phyloP scores from a whole-genome alignment of 352 stramenopile genomes.

The Saprolegnia diclina region DNA sequence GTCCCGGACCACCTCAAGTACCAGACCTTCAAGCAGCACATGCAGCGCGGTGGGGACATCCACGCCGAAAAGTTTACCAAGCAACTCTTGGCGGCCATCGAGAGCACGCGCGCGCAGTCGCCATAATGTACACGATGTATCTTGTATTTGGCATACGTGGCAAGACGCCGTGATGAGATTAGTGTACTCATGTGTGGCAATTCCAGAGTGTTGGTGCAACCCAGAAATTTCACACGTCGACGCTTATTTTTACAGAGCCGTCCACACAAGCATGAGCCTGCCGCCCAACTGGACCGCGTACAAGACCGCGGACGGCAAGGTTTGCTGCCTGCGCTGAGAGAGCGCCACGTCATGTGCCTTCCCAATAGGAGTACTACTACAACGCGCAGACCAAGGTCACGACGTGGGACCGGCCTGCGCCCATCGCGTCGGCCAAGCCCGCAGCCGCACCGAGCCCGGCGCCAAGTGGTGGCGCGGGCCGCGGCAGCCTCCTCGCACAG shows the following conservation, averaged over 20 bases:
- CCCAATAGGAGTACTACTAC: slow-evolving; percentile 83
- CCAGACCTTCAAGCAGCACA: background rate
- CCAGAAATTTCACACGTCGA: too few relatives aligned
- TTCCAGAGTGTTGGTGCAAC: background rate
- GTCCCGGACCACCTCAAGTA: slow-evolving; percentile 2
- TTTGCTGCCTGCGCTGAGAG: slow-evolving; percentile 24
- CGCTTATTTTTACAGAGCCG: background rate
- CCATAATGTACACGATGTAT: too few relatives aligned
- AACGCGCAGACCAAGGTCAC: slow-evolving; percentile 85
- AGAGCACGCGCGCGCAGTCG: background rate
- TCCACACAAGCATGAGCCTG: slow-evolving; percentile 55
- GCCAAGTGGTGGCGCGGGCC: slow-evolving; percentile 35
- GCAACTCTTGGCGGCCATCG: background rate
- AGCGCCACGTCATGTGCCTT: background rate
- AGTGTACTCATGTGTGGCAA: background rate
- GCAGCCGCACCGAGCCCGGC: slow-evolving; percentile 35
- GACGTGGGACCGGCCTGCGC: slow-evolving; percentile 67
- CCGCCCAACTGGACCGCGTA: slow-evolving; percentile 75
- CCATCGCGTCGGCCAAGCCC: slow-evolving; percentile 32
- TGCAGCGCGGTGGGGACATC: background rate
- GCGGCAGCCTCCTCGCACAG: slow-evolving; percentile 51
- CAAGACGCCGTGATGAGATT: background rate
- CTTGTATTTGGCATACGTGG: too few relatives aligned
- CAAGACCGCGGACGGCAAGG: slow-evolving; percentile 83
- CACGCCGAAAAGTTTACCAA: background rate